Base-by-base conservation (phyloP, 495 filamentous ascomycete genomes). In the Ascobolus immersus region DNA sequence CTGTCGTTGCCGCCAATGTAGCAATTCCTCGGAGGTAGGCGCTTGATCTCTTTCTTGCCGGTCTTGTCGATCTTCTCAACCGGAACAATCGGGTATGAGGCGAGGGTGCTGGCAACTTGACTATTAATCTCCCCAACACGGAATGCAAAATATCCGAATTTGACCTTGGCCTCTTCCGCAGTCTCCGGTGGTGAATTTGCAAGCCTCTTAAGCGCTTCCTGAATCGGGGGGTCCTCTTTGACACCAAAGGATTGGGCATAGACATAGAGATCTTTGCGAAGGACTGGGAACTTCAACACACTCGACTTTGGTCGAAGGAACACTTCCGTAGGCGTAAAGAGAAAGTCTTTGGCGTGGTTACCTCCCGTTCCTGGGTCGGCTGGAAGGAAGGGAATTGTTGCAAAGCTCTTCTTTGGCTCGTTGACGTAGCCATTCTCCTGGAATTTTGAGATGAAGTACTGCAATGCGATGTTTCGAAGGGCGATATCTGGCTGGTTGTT, bases 241-340 rank as follows among this genome's bases (percentile, higher is more conserved):
- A 96, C 82, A 2, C 81, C 80, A 44, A 96, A 74, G 45, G 79
- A 91, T 28, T 55, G 45, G 5, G 77, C 72, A 56, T 94, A 73
- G 11, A 56, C 52, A 41, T 73, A 72, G 7, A 94, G 59, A 37
- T 82, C 73, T 32, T 50, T 59, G 28, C 62, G 60, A 21, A 96
- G 55, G 17, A 92, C 73, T 32, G 65, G 56, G 44, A 82, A 93
- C 0, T 75, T 76, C 32, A 94, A 61, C 15, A 89, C 58, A 2
- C 69, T 57, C 12, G 78, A 72, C 18, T 64, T 61, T 27, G 74
- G 69, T 41, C 93, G 78, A 0, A 72, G 76, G 48, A 74, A 94
- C 47, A 80, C 90, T 30, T 75, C 64, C 12, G 61, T 66, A 6
- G 82, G 80, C 0, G 57, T 49, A n/a, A 74, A 71, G 3, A 82